Base-by-base conservation (phyloP, 2,329 filamentous ascomycete species). In the Colletotrichum tofieldiae region DNA sequence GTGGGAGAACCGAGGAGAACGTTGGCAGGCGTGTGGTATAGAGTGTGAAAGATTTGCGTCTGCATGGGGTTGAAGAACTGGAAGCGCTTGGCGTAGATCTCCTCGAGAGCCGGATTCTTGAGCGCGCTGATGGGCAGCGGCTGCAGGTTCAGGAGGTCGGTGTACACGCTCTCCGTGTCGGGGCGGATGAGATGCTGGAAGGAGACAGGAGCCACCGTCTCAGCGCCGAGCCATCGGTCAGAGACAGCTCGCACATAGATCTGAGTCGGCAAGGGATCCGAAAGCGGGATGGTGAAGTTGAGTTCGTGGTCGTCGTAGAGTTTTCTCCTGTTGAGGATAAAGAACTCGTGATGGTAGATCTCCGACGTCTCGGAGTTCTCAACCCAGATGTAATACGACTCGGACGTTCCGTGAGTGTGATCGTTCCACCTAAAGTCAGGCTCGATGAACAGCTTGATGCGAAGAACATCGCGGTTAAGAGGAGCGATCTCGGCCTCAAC, bases 1-100 rank as follows among this genome's bases (percentile, higher is more conserved):
- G 97, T 99, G 0, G 96, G 97, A 2, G 96, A 98, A 9, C 97
- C 96, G 11, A 99, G 89, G 3, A 99, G 88, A 5, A 99, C 95
- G 79, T 99, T 99, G 56, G 94, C 93, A 9, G 93, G 83, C 0
- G 96, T 98, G 80, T 98, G 93, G 76, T 99, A 99, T 43, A 99
- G 89, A 18, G 94, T 96, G 78, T 99, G 96, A 83, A 99, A 99
- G 63, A 99, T 94, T 79, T 99, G 96, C 0, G 96, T 98, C 82
- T 99, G 96, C 97, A 99, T 98, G 0, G 96, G 96, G 79, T 99
- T 99, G 87, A 99, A 99, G 82, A 93, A 99, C 75, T 96, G 93
- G 82, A 99, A 99, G 41, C 95, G 90, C 79, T 96, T 87, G 0
- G 88, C 91, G 78, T 99, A 99, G 1, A 99, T 89, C 73, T 96